These are phyloP conservation scores for Pseudocercospora fuligena DNA, from an alignment of 2,329 filamentous ascomycete genomes.

Conservation along the genomic window DNA sequence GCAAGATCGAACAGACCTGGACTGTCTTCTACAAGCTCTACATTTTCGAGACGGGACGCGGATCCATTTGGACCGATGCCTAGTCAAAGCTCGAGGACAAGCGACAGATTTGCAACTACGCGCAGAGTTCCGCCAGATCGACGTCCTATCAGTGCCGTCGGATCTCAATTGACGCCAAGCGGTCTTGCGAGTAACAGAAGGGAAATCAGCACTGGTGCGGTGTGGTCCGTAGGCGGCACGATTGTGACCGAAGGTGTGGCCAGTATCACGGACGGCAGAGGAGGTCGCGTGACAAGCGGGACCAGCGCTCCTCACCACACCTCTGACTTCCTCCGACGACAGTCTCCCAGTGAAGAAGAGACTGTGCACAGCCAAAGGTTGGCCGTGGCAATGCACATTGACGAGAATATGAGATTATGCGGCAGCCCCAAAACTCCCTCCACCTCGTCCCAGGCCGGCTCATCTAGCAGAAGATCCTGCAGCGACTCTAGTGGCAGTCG, in stretches of 20 bases:
- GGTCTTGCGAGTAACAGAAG: constrained; percentile 18
- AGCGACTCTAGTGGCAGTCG: constrained; percentile 16
- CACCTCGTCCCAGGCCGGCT: constrained; percentile 12
- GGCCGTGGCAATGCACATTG: constrained; percentile 79
- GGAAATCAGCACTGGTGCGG: constrained; percentile 65
- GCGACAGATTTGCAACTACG: constrained; percentile 34
- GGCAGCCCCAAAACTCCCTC: constrained; percentile 42
- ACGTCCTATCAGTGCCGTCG: constrained; percentile 14
- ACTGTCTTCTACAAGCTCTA: not conserved
- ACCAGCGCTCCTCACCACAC: constrained; percentile 71
- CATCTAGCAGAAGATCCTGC: constrained; percentile 18
- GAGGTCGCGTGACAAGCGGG: constrained; percentile 68
- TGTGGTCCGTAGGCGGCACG: constrained; percentile 79
- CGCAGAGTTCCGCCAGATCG: constrained; percentile 12
- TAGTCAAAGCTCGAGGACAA: constrained; percentile 22
- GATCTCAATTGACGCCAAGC: constrained; percentile 1
- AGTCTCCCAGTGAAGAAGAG: constrained; percentile 34
- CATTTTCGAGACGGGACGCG: not conserved
- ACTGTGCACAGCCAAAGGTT: constrained; percentile 72
- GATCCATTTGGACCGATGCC: constrained; percentile 37
- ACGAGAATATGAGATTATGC: constrained; percentile 70
- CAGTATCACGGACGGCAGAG: constrained; percentile 62
- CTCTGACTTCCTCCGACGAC: constrained; percentile 59
- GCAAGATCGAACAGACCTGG: not conserved
- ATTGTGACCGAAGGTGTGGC: constrained; percentile 44